phyloP scores from a whole-genome alignment of 768 basidiomycete species.

The Boletus speciosus region DNA sequence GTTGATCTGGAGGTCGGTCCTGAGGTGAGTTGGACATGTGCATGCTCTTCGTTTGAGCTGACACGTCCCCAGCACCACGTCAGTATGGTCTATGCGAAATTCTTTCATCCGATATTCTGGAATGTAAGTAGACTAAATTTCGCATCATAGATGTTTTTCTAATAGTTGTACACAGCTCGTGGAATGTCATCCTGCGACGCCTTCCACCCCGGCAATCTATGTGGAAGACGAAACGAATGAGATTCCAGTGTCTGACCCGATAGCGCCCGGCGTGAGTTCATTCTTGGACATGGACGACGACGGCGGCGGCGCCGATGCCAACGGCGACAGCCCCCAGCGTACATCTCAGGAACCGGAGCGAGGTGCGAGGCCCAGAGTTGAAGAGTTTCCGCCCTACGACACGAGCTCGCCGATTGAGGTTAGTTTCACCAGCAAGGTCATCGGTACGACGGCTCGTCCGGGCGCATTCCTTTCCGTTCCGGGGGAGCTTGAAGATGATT shows the following conservation, averaged over 20 bases:
- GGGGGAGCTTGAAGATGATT: background rate
- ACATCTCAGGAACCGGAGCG: background rate
- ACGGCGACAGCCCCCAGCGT: background rate
- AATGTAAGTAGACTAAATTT: slow-evolving; percentile 4
- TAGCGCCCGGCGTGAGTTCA: slow-evolving; percentile 9
- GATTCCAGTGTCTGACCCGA: slow-evolving; percentile 1
- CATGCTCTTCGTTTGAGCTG: background rate
- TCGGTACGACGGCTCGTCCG: slow-evolving; percentile 9
- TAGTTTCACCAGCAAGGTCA: slow-evolving; percentile 12
- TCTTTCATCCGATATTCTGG: slow-evolving; percentile 22
- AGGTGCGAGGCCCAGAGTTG: background rate
- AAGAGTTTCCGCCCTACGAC: slow-evolving; percentile 12
- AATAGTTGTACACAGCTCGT: slow-evolving; percentile 3
- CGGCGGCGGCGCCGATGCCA: background rate
- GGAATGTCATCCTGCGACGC: slow-evolving; percentile 13
- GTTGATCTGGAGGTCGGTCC: slow-evolving; percentile 9
- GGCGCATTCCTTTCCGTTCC: slow-evolving; percentile 14
- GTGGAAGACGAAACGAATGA: slow-evolving; percentile 18
- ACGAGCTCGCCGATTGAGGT: slow-evolving; percentile 1
- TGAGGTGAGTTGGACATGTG: background rate
- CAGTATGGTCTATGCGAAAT: slow-evolving; percentile 20
- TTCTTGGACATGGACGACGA: slow-evolving; percentile 13
- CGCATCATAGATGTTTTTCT: background rate
- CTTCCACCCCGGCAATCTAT: slow-evolving; percentile 13
- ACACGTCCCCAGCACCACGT: slow-evolving; percentile 9